phyloP scores from a whole-genome alignment of 768 basidiomycete species.

The Leccinum imitatum region DNA sequence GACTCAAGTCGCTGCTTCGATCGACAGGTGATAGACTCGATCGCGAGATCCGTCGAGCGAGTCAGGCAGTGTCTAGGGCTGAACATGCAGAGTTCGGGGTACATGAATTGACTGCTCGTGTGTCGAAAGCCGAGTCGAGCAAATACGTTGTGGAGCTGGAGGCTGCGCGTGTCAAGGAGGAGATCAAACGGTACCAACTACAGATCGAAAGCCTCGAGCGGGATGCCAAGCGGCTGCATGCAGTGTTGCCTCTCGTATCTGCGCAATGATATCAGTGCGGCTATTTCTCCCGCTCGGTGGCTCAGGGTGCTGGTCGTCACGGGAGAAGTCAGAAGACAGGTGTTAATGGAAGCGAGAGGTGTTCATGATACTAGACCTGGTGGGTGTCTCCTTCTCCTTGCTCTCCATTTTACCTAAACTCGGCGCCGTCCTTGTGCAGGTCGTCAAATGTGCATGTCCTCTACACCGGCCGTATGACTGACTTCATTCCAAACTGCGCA shows the following conservation, averaged over 20 bases:
- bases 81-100: conserved; percentile 50
- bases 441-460: too few relatives aligned
- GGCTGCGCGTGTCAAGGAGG: conserved; percentile 42
- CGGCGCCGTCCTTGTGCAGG: too few relatives aligned
- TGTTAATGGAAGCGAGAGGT: too few relatives aligned
- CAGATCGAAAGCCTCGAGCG: conserved; percentile 48
- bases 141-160: conserved; percentile 41
- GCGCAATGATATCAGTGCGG: too few relatives aligned
- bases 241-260: not conserved
- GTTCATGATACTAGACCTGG: too few relatives aligned
- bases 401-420: too few relatives aligned
- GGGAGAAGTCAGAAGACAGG: too few relatives aligned
- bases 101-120: conserved; percentile 39
- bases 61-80: conserved; percentile 49
- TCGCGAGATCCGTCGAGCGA: conserved; percentile 54
- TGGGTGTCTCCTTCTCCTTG: too few relatives aligned
- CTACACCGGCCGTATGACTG: too few relatives aligned
- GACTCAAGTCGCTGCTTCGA: conserved; percentile 53
- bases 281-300: too few relatives aligned
- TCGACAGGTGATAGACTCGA: conserved; percentile 56
- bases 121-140: conserved; percentile 42
- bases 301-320: too few relatives aligned
- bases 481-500: too few relatives aligned
- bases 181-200: conserved; percentile 46
- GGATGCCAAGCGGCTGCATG: conserved; percentile 39